phyloP scores from a whole-genome alignment of 495 filamentous ascomycete genomes.

The Trichoderma gamsii region DNA sequence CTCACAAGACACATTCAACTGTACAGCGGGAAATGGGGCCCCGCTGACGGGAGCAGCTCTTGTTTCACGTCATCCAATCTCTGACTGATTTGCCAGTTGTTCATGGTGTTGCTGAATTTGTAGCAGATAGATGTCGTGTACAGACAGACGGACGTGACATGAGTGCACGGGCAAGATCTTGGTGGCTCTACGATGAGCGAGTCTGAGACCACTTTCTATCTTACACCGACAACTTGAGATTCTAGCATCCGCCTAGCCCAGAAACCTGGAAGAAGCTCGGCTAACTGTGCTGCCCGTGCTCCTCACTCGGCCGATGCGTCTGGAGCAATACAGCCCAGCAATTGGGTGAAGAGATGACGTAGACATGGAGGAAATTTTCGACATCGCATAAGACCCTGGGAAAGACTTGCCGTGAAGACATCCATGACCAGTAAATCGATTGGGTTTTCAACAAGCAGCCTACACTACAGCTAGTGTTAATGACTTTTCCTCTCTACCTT shows the following conservation, averaged over 20 bases:
- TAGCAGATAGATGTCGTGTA: not conserved
- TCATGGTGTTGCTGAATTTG: not conserved
- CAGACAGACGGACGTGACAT: not conserved
- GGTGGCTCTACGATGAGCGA: not conserved
- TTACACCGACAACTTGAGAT: not conserved
- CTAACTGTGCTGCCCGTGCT: constrained; percentile 2
- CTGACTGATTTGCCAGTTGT: not conserved
- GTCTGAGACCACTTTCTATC: not conserved
- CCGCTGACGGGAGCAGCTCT: not conserved
- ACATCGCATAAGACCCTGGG: not conserved
- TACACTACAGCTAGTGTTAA: not conserved
- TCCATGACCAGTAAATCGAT: not conserved
- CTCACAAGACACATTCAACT: not conserved
- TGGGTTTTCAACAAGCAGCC: not conserved
- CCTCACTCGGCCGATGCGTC: not conserved
- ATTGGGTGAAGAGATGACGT: not conserved
- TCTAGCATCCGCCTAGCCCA: not conserved
- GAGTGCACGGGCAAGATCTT: not conserved
- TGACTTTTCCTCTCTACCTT: too few species aligned
- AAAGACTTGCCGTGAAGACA: not conserved
- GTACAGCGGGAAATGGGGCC: not conserved
- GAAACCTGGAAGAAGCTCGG: not conserved
- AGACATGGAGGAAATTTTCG: not conserved
- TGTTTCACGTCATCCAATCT: not conserved
- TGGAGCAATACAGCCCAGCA: not conserved